Evolutionary conservation across 345 rosid genomes (phyloP), one percentile per base, ranked within the genome.

Genomic region (Salix caprea): DNA sequence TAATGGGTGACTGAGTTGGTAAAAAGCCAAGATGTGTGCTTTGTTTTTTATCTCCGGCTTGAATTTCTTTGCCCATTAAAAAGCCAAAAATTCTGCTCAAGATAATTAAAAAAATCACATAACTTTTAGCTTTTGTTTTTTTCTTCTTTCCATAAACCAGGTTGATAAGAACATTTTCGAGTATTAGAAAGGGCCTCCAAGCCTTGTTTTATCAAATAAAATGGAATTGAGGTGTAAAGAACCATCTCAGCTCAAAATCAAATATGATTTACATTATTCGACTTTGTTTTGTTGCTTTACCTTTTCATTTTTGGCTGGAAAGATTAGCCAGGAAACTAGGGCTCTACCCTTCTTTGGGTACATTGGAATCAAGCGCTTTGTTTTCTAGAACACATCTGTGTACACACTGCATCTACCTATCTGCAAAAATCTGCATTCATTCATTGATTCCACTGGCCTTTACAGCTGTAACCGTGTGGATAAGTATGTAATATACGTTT

Each of bases 401-500:
- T 56, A 37, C 76, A 32, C 79, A 74, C 61, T 52, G 84, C 68
- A 81, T 76, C 76, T 24, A 44, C 24, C 65, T 58, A 3, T 64
- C 11, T 70, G 3, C 37, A 61, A 24, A 62, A 42, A 61, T 39
- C 30, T 9, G 15, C 39, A 4, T 5, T 4, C 2, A 23, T 23
- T 21, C 54, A 6, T 10, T 10, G 9, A 14, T 68, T 30, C 69
- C 36, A 61, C 50, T 71, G 52, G 44, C 46, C 39, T 75, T 34
- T 11, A 73, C 85, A 79, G 85, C 78, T 82, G 73, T 79, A 18
- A n/a, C 32, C 21, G 34, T 21, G 67, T 69, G 19, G 46, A 56
- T 50, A 6, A 18, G 0, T 18, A 15, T 69, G 34, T 39, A 56
- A 60, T 75, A 58, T 66, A 15, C 26, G 26, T 16, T 30, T 7